Evolutionary conservation across 192 early-diverging fungal genomes (phyloP).

Genomic region (Oehlia diaphana): DNA sequence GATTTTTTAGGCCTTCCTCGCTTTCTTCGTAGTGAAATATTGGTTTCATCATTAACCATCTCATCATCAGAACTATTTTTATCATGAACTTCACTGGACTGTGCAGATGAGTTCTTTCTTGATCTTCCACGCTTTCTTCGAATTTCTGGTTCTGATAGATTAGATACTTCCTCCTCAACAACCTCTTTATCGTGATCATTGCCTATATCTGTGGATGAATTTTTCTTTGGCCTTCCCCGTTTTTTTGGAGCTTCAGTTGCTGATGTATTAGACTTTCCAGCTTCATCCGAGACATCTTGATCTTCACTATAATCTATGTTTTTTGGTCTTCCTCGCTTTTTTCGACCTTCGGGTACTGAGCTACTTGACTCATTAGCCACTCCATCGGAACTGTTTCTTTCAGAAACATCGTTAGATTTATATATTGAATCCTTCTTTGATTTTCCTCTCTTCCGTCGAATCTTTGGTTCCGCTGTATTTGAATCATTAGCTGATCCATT

Average conservation of each 20-base stretch:
- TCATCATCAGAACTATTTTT: not conserved
- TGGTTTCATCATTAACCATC: not conserved
- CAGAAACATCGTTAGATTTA: not conserved
- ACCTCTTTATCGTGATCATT: not conserved
- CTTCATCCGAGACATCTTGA: not conserved
- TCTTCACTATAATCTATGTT: not conserved
- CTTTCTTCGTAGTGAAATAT: not conserved
- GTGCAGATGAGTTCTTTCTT: not conserved
- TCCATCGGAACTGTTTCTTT: not conserved
- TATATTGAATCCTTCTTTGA: not conserved
- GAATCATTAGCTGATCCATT: not conserved
- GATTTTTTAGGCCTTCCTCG: conserved; percentile 12
- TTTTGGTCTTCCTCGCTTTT: not conserved
- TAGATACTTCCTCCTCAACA: not conserved
- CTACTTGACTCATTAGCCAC: not conserved
- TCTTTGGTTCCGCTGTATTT: not conserved
- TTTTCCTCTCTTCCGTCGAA: not conserved
- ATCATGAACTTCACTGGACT: not conserved
- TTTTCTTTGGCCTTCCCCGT: conserved; percentile 10
- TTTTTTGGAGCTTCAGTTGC: not conserved
- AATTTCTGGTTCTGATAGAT: not conserved
- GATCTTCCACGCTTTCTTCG: conserved; percentile 1
- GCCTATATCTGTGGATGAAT: not conserved
- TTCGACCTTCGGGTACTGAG: not conserved
- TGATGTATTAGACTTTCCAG: not conserved